Percentiles rank a stretch among this genome's conserved stretches.
phyloP scores from a whole-genome alignment of 2,329 filamentous ascomycete species.

The Lasiodiplodia hormozganensis region DNA sequence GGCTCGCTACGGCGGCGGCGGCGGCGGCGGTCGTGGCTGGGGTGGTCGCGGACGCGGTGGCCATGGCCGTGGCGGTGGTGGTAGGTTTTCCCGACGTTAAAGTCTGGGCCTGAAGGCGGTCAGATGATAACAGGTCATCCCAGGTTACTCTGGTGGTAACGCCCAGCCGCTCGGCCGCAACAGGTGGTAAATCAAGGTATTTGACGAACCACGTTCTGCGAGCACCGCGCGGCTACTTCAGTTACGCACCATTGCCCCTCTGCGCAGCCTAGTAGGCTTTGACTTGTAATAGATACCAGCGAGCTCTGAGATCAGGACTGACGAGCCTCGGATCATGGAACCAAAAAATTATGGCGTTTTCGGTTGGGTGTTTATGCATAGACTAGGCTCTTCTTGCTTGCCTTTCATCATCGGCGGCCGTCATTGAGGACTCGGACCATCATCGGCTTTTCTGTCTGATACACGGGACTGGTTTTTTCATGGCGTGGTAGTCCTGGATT shows the following conservation, averaged over 20 bases:
- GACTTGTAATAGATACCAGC: conserved; percentile 24
- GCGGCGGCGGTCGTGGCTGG: conserved; percentile 73
- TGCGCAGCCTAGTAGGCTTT: conserved; percentile 25
- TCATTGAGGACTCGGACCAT: neutral
- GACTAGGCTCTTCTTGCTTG: conserved; percentile 9
- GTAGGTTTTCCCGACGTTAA: conserved; percentile 39
- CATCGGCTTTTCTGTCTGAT: conserved; percentile 5
- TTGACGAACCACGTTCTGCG: conserved; percentile 11
- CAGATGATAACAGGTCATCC: conserved; percentile 20
- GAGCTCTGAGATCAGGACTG: conserved; percentile 7
- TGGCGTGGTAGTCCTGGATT: neutral
- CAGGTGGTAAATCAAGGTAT: conserved; percentile 45
- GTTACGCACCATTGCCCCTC: neutral
- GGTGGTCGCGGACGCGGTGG: conserved; percentile 74
- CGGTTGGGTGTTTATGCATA: conserved; percentile 28
- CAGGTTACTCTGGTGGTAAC: conserved; percentile 42
- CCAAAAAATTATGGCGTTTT: conserved; percentile 27
- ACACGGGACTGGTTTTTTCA: neutral
- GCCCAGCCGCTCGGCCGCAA: conserved; percentile 48
- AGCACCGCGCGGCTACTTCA: conserved; percentile 12
- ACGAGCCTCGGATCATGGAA: conserved; percentile 18
- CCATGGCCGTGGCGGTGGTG: conserved; percentile 64
- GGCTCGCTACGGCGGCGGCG: conserved; percentile 88
- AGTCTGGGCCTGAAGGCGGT: conserved; percentile 2
- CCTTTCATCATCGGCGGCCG: conserved; percentile 15